A percentile compares a stretch with the other conserved stretches of the same genome.
Conservation (phyloP, 2,329 filamentous ascomycete species). For the Pestalotiopsis sp. region DNA sequence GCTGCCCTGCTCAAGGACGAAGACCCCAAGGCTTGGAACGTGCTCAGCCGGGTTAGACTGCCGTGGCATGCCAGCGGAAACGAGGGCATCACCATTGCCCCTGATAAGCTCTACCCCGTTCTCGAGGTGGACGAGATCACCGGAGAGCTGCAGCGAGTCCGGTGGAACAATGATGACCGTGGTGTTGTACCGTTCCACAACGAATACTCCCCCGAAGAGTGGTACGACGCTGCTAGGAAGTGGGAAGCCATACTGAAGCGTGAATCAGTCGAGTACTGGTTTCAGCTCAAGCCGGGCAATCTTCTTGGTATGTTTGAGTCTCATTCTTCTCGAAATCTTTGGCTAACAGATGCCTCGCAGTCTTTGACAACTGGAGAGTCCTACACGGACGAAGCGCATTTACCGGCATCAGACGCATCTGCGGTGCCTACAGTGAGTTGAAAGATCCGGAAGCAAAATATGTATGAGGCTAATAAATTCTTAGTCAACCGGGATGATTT, state of each 20-base stretch:
- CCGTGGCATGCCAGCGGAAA: constrained; percentile 91
- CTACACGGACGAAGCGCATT: constrained; percentile 86
- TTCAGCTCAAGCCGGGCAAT: constrained; percentile 77
- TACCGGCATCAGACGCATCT: constrained; percentile 82
- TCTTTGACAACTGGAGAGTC: constrained; percentile 97
- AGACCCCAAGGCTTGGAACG: constrained; percentile 56
- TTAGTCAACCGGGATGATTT: constrained; percentile 81
- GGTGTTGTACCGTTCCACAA: constrained; percentile 63
- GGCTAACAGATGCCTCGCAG: constrained; percentile 38
- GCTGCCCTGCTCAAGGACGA: constrained; percentile 60
- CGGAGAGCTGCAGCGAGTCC: constrained; percentile 56
- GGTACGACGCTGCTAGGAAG: constrained; percentile 79
- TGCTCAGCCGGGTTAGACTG: constrained; percentile 59
- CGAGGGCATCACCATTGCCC: constrained; percentile 76
- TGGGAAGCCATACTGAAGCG: constrained; percentile 72
- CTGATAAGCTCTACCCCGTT: constrained; percentile 71
- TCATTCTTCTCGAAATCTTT: background rate
- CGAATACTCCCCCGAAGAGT: constrained; percentile 53
- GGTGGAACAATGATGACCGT: constrained; percentile 94
- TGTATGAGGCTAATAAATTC: constrained; percentile 16
- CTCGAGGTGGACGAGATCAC: constrained; percentile 57
- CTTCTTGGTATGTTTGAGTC: constrained; percentile 65
- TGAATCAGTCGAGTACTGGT: constrained; percentile 71
- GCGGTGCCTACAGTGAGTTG: constrained; percentile 83
- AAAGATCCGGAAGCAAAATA: background rate